A percentile compares a stretch with the other conserved stretches of the same genome.
Conservation (phyloP, 2,329 filamentous ascomycete species). For the Fusarium nelsonii region DNA sequence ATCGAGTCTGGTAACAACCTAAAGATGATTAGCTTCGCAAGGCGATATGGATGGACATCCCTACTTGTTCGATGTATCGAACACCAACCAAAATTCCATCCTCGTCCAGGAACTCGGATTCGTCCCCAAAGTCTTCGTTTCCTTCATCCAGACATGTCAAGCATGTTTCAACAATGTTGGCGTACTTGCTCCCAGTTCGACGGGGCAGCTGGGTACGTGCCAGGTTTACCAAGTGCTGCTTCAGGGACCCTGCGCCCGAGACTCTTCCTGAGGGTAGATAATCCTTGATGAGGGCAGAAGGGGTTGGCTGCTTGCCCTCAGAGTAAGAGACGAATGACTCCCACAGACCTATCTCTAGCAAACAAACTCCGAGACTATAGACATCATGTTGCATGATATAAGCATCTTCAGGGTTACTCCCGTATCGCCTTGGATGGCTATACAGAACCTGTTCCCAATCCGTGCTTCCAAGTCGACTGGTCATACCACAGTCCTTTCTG, state of each 20-base stretch:
- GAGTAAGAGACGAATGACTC: neutral
- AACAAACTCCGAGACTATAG: neutral
- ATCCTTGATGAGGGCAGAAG: no score
- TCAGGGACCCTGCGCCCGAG: neutral
- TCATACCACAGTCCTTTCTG: neutral
- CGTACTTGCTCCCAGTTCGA: neutral
- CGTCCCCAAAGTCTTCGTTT: neutral
- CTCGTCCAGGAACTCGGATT: neutral
- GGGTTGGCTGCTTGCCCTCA: neutral
- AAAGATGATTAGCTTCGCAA: no score
- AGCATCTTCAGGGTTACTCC: neutral
- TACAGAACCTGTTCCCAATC: neutral
- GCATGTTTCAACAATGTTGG: neutral
- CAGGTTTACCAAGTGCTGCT: neutral
- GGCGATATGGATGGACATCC: no score
- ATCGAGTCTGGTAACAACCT: no score
- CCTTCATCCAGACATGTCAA: neutral
- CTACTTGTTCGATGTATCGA: neutral
- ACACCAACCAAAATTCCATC: neutral
- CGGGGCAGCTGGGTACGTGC: neutral
- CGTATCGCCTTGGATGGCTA: neutral
- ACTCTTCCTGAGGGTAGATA: neutral
- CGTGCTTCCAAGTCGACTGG: neutral
- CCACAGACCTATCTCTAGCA: neutral
- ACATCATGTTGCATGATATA: neutral